phyloP scores from a whole-genome alignment of 148 eudicot species.

The Vaccinium myrtillus region DNA sequence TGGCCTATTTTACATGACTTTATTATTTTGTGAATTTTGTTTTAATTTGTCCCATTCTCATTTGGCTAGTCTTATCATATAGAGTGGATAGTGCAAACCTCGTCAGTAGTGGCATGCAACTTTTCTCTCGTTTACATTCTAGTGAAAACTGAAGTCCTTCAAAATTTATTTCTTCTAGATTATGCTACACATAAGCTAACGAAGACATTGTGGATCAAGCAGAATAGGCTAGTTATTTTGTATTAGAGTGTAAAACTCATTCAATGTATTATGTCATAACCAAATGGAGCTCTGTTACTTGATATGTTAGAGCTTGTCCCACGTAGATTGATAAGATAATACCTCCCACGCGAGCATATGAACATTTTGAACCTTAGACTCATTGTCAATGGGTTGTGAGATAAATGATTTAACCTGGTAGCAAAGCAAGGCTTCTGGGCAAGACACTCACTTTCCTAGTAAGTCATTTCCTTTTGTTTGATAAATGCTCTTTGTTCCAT shows the following conservation, averaged over 20 bases:
- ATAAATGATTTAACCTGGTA: neutral
- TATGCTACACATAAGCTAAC: neutral
- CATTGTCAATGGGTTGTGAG: neutral
- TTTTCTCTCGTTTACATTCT: neutral
- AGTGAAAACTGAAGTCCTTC: constrained; percentile 5
- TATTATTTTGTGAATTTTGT: neutral
- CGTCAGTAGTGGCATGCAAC: neutral
- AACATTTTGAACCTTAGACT: neutral
- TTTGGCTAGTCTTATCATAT: neutral
- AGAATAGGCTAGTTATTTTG: neutral
- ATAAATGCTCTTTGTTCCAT: neutral
- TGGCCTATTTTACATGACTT: constrained; percentile 6
- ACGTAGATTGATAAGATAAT: neutral
- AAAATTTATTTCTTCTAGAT: neutral
- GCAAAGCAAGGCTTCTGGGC: neutral
- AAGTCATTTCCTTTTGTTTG: neutral
- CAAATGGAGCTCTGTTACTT: neutral
- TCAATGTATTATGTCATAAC: neutral
- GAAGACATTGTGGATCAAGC: neutral
- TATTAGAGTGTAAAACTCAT: neutral
- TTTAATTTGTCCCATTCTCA: neutral
- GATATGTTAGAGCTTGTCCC: neutral
- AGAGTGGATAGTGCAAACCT: neutral
- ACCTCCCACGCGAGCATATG: neutral
- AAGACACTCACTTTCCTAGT: neutral